A percentile compares a stretch with the other conserved stretches of the same genome.
These are phyloP conservation scores for Aspergillus fischeri DNA, from an alignment of 2,329 filamentous ascomycete genomes.

Conservation along the genomic window DNA sequence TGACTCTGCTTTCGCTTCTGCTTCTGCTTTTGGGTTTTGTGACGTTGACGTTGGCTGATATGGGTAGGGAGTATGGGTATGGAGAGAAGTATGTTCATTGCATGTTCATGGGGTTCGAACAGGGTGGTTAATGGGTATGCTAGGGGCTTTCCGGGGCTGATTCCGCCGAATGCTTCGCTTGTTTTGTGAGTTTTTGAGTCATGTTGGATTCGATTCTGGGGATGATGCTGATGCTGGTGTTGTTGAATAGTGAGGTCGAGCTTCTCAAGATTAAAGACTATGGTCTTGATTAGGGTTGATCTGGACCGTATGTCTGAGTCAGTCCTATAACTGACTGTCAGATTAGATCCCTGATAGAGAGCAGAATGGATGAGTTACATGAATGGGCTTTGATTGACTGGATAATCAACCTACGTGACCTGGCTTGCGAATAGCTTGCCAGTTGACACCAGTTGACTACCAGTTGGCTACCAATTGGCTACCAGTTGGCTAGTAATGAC, in stretches of 20 bases:
- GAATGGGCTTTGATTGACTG: background rate
- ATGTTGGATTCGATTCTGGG: background rate
- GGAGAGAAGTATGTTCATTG: slow-evolving; percentile 33
- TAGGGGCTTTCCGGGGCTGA: slow-evolving; percentile 74
- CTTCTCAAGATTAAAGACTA: background rate
- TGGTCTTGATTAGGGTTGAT: background rate
- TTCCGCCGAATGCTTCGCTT: slow-evolving; percentile 69
- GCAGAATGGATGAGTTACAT: background rate
- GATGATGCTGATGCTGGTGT: background rate
- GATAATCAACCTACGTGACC: background rate
- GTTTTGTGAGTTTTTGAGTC: slow-evolving; percentile 67
- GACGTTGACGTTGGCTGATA: background rate
- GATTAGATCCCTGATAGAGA: background rate
- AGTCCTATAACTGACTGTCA: too few relatives aligned
- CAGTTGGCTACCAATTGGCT: background rate
- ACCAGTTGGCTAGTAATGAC: background rate
- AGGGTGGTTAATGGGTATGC: background rate
- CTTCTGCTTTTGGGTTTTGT: background rate
- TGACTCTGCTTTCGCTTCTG: slow-evolving; percentile 23
- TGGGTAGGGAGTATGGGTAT: slow-evolving; percentile 38
- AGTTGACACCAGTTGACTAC: background rate
- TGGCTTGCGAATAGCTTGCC: background rate
- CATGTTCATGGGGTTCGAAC: background rate
- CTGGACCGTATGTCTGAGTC: background rate
- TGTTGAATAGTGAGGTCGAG: slow-evolving; percentile 8